These are phyloP conservation scores for Lentinula aciculospora DNA, from an alignment of 768 basidiomycete genomes.

Conservation along the genomic window DNA sequence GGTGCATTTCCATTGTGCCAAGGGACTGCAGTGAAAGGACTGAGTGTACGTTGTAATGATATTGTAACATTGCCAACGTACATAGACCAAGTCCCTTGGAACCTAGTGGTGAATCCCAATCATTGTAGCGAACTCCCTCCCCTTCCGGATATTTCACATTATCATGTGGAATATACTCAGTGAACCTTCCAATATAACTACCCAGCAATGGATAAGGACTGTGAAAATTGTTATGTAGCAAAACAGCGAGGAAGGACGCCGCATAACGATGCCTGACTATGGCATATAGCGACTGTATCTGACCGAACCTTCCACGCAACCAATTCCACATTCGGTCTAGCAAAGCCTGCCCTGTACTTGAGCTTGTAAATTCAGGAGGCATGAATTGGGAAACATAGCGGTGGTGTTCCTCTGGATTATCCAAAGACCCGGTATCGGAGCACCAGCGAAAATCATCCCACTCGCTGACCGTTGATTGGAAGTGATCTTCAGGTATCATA, in stretches of 20 bases:
- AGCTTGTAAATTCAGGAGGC: background rate
- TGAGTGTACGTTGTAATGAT: no score
- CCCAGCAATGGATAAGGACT: background rate
- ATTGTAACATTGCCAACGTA: background rate
- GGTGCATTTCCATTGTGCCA: background rate
- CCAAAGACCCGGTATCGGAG: constrained; percentile 8
- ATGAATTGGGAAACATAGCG: constrained; percentile 6
- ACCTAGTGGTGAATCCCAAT: background rate
- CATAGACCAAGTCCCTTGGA: background rate
- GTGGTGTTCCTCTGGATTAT: background rate
- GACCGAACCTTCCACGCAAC: constrained; percentile 10
- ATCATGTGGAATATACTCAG: background rate
- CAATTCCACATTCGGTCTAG: constrained; percentile 9
- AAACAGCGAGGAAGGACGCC: background rate
- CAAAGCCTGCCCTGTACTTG: background rate
- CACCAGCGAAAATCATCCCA: constrained; percentile 8
- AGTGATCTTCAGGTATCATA: background rate
- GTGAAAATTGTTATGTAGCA: background rate
- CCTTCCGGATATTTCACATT: background rate
- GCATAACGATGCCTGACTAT: background rate
- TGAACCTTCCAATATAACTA: background rate
- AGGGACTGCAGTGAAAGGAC: background rate
- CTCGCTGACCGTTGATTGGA: background rate
- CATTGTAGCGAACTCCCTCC: background rate
- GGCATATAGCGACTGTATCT: no score